Conservation (phyloP, 2,329 filamentous ascomycete genomes). For the Fusarium gaditjirri region DNA sequence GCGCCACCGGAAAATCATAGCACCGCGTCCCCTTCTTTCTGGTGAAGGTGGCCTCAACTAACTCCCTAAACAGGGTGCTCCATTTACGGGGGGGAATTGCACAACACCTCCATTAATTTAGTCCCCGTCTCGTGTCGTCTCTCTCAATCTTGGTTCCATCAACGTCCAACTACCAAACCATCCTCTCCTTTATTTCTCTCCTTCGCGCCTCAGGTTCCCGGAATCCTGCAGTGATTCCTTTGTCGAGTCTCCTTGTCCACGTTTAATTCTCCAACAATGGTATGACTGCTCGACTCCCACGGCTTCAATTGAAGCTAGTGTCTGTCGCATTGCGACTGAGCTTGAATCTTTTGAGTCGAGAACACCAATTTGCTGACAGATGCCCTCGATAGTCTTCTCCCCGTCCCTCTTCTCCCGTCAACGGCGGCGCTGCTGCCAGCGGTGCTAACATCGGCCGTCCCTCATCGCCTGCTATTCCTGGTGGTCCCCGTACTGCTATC, state of each 20-base stretch:
- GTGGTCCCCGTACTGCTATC: slow-evolving; percentile 94
- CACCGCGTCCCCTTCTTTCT: slow-evolving; percentile 48
- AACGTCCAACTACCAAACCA: slow-evolving; percentile 30
- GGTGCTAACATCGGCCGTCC: slow-evolving; percentile 80
- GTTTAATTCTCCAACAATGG: slow-evolving; percentile 46
- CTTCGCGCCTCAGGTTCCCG: slow-evolving; percentile 23
- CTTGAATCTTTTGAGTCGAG: background rate
- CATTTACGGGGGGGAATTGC: slow-evolving; percentile 37
- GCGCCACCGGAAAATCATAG: slow-evolving; percentile 49
- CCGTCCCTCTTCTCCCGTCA: slow-evolving; percentile 68
- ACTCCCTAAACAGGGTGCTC: slow-evolving; percentile 43
- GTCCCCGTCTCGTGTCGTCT: slow-evolving; percentile 31
- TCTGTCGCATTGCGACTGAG: slow-evolving; percentile 39
- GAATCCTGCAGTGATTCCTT: slow-evolving; percentile 51
- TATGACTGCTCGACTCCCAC: slow-evolving; percentile 34
- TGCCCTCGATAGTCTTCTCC: slow-evolving; percentile 62
- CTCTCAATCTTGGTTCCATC: slow-evolving; percentile 39
- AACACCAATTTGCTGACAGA: slow-evolving; percentile 10
- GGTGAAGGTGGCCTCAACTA: slow-evolving; percentile 57
- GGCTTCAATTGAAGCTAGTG: slow-evolving; percentile 31
- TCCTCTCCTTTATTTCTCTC: slow-evolving; percentile 37
- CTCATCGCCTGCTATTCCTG: slow-evolving; percentile 88
- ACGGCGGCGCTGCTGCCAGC: slow-evolving; percentile 66
- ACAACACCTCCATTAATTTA: slow-evolving; percentile 44
- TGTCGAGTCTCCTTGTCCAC: slow-evolving; percentile 34